Percentiles rank a stretch among this genome's conserved stretches.
These are phyloP conservation scores for Conoideocrella luteorostrata DNA, from an alignment of 2,329 filamentous ascomycete genomes.

Conservation along the genomic window DNA sequence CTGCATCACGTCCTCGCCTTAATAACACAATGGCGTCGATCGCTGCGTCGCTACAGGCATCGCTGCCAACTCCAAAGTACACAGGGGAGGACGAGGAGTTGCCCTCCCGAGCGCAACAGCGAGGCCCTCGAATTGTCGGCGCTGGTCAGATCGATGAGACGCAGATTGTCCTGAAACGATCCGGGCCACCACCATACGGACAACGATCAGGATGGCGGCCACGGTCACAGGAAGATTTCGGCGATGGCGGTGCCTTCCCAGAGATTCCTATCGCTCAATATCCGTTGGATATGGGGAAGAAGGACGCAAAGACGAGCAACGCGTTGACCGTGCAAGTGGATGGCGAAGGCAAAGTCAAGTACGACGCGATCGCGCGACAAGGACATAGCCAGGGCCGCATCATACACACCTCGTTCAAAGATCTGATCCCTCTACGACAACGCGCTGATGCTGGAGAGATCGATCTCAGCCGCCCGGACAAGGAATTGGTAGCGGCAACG, in stretches of 20 bases:
- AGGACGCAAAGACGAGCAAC: conserved; percentile 67
- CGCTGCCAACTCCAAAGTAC: conserved; percentile 85
- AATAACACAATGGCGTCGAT: conserved; percentile 53
- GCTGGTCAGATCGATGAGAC: conserved; percentile 75
- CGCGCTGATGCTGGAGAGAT: conserved; percentile 90
- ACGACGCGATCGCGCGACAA: conserved; percentile 87
- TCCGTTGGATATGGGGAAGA: conserved; percentile 88
- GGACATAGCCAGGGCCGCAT: conserved; percentile 80
- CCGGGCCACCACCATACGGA: conserved; percentile 81
- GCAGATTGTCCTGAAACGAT: conserved; percentile 76
- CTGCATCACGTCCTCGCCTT: conserved; percentile 15
- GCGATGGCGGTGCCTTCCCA: conserved; percentile 92
- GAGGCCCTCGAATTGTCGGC: conserved; percentile 76
- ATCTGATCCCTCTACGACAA: conserved; percentile 88
- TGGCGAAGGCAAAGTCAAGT: conserved; percentile 86
- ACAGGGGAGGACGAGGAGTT: conserved; percentile 83
- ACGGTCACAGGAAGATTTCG: conserved; percentile 82
- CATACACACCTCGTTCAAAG: conserved; percentile 93
- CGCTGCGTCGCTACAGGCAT: conserved; percentile 65
- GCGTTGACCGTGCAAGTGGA: conserved; percentile 91
- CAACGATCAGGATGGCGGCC: conserved; percentile 88
- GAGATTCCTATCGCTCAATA: conserved; percentile 93
- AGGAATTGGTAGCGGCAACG: conserved; percentile 76
- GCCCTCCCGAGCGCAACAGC: conserved; percentile 62
- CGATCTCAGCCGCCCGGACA: conserved; percentile 73